Evolutionary conservation across 331 rosid genomes (phyloP).

Genomic region (Malus hybrid): DNA sequence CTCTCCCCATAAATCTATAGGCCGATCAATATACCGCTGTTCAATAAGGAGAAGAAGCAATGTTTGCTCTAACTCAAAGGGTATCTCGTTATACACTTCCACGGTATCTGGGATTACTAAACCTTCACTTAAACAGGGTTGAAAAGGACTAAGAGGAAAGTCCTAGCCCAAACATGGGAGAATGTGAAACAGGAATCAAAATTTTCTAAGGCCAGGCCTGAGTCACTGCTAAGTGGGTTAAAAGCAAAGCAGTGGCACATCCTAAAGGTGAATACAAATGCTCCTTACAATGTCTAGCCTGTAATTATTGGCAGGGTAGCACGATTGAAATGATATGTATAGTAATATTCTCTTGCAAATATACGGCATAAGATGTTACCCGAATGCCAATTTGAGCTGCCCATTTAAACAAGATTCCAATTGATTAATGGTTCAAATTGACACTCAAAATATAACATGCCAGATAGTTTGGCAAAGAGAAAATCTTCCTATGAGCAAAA

Average conservation of each 20-base stretch:
- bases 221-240: not conserved
- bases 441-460: not conserved
- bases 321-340: not conserved
- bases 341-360: not conserved
- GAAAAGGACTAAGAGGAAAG: not conserved
- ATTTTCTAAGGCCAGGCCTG: not conserved
- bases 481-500: not conserved
- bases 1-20: not conserved
- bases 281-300: not conserved
- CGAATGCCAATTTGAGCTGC: not conserved
- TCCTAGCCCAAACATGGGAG: not conserved
- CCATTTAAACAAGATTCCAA: not conserved
- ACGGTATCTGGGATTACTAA: not conserved
- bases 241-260: not conserved
- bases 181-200: not conserved
- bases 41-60: too few species aligned
- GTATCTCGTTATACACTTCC: too few species aligned
- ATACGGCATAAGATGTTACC: not conserved
- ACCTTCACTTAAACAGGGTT: not conserved
- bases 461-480: not conserved
- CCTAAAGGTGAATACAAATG: not conserved
- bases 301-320: not conserved
- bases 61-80: too few species aligned
- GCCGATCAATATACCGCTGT: not conserved
- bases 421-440: not conserved